phyloP scores from a whole-genome alignment of 768 basidiomycete genomes.

The Suillus spraguei region DNA sequence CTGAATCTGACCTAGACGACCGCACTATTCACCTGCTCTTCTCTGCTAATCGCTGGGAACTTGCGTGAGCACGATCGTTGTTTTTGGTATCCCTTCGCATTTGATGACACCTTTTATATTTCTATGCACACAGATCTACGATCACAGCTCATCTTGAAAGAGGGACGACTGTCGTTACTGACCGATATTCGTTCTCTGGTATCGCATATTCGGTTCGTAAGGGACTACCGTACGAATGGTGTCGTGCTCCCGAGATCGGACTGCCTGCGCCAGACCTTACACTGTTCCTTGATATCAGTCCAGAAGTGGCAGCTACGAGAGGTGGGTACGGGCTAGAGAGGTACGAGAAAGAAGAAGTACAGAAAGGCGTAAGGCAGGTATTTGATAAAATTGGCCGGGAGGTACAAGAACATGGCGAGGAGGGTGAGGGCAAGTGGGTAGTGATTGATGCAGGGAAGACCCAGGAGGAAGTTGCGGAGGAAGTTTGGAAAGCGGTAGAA shows the following conservation, averaged over 20 bases:
- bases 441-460: constrained; percentile 59
- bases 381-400: constrained; percentile 63
- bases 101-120: neutral
- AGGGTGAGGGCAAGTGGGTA: constrained; percentile 46
- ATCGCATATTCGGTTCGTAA: constrained; percentile 84
- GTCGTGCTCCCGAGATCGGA: constrained; percentile 79
- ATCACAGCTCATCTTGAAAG: constrained; percentile 60
- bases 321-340: constrained; percentile 87
- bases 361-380: constrained; percentile 59
- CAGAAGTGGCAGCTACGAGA: constrained; percentile 64
- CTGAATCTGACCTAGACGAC: constrained; percentile 86
- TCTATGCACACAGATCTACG: constrained; percentile 45
- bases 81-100: constrained; percentile 1
- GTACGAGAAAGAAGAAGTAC: constrained; percentile 83
- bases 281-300: constrained; percentile 82
- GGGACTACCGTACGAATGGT: constrained; percentile 79
- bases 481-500: constrained; percentile 56
- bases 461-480: constrained; percentile 50
- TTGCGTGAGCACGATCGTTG: constrained; percentile 55
- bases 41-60: constrained; percentile 97
- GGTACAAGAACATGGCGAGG: constrained; percentile 36
- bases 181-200: constrained; percentile 96
- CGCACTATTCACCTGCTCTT: constrained; percentile 92
- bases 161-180: constrained; percentile 82
- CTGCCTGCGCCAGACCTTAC: constrained; percentile 90